Conservation (phyloP, 345 rosid species). For the Hevea brasiliensis region DNA sequence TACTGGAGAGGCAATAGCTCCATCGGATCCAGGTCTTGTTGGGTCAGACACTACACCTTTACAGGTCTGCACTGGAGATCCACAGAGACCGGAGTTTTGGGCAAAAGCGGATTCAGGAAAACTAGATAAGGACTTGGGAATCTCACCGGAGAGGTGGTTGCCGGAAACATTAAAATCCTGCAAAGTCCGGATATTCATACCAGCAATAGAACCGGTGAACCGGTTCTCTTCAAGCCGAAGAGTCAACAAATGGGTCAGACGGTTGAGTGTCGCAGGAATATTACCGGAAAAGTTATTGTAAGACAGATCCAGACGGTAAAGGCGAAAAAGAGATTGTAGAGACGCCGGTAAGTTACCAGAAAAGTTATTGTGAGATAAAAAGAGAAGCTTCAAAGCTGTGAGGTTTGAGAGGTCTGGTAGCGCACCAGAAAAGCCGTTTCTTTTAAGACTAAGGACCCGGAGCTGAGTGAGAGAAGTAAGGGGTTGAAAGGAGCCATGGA, state of each 20-base stretch:
- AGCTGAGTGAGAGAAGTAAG: conserved; percentile 62
- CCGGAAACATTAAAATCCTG: conserved; percentile 78
- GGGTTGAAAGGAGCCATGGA: conserved; percentile 52
- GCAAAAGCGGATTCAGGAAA: conserved; percentile 61
- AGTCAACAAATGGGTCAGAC: conserved; percentile 70
- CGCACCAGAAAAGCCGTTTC: conserved; percentile 58
- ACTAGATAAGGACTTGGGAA: conserved; percentile 61
- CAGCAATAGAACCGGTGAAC: conserved; percentile 55
- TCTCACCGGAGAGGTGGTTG: conserved; percentile 60
- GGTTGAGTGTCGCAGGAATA: conserved; percentile 47
- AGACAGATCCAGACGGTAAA: conserved; percentile 86
- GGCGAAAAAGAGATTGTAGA: conserved; percentile 44
- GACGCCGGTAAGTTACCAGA: conserved; percentile 65
- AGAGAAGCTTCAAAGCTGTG: conserved; percentile 71
- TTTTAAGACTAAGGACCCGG: conserved; percentile 75
- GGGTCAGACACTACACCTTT: conserved; percentile 40
- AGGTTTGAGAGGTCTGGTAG: conserved; percentile 66
- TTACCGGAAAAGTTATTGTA: conserved; percentile 72
- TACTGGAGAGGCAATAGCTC: conserved; percentile 61
- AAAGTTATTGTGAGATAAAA: conserved; percentile 66
- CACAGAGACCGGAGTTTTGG: conserved; percentile 63
- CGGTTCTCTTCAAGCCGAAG: conserved; percentile 64
- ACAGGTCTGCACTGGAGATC: conserved; percentile 59
- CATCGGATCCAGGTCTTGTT: conserved; percentile 60
- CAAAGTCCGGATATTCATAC: conserved; percentile 48